Evolutionary conservation across 176 grass and related monocot genomes (phyloP).

Genomic region (Themeda triandra): DNA sequence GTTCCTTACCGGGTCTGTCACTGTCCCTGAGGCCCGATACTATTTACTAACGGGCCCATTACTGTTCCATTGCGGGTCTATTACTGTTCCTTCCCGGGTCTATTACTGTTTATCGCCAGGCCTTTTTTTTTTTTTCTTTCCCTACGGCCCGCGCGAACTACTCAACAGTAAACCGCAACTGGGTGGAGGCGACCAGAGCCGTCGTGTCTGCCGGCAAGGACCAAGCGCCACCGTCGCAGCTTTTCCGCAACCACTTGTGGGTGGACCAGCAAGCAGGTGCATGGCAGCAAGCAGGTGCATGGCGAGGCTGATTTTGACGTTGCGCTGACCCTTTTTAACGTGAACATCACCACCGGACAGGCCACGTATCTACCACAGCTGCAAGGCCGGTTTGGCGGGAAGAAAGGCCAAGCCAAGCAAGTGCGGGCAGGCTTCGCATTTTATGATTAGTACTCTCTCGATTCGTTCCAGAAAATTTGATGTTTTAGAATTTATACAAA

Average conservation of each 20-base stretch:
- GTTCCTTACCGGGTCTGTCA: no score
- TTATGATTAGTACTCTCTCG: background rate
- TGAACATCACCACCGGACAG: background rate
- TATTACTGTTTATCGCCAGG: no score
- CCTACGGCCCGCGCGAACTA: no score
- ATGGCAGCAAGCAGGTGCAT: no score
- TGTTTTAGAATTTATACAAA: no score
- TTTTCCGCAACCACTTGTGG: background rate
- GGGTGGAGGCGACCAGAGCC: background rate
- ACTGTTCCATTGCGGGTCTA: no score
- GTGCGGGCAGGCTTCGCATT: background rate
- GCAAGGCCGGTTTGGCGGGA: background rate
- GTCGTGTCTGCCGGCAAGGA: background rate
- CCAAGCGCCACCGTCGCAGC: background rate
- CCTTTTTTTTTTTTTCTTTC: no score
- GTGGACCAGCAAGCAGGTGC: constrained; percentile 12
- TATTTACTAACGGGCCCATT: no score
- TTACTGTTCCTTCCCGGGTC: no score
- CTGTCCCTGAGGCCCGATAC: no score
- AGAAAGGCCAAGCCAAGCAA: background rate
- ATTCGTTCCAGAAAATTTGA: no score
- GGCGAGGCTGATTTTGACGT: background rate
- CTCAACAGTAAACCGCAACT: no score
- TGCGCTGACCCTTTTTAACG: background rate
- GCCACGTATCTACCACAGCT: background rate